phyloP scores from a whole-genome alignment of 306 rosid species.

The Biancaea sappan region DNA sequence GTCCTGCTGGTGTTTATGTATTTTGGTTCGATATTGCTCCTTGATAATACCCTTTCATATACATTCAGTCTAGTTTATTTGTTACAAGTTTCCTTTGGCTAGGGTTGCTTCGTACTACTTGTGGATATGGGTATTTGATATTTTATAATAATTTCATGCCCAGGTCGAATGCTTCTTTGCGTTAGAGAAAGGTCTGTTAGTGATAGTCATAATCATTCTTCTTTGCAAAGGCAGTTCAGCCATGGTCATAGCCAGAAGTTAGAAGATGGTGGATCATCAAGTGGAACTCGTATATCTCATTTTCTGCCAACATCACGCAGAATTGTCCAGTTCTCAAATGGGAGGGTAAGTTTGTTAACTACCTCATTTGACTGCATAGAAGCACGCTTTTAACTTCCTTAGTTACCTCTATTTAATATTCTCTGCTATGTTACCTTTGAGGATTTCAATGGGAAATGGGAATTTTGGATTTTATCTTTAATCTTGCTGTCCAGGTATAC shows the following conservation, averaged over 20 bases:
- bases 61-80: neutral
- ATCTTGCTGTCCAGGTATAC: neutral
- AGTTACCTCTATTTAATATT: neutral
- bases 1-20: slow-evolving; percentile 1
- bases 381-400: slow-evolving; percentile 13
- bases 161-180: slow-evolving; percentile 98
- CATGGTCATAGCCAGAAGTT: slow-evolving; percentile 79
- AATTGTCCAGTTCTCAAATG: slow-evolving; percentile 96
- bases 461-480: neutral
- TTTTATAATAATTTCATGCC: neutral
- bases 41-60: neutral
- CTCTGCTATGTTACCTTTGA: neutral
- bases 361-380: slow-evolving; percentile 1
- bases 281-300: slow-evolving; percentile 73
- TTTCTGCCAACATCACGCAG: slow-evolving; percentile 91
- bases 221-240: slow-evolving; percentile 68
- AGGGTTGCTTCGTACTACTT: slow-evolving; percentile 1
- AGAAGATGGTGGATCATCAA: slow-evolving; percentile 67
- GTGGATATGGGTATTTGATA: slow-evolving; percentile 16
- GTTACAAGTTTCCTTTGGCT: neutral
- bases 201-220: slow-evolving; percentile 71
- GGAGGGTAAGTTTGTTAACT: slow-evolving; percentile 73
- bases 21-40: slow-evolving; percentile 9
- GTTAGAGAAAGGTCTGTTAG: slow-evolving; percentile 77
- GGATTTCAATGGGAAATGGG: neutral